phyloP scores from a whole-genome alignment of 2,329 filamentous ascomycete species.

The Fusarium kyushuense region DNA sequence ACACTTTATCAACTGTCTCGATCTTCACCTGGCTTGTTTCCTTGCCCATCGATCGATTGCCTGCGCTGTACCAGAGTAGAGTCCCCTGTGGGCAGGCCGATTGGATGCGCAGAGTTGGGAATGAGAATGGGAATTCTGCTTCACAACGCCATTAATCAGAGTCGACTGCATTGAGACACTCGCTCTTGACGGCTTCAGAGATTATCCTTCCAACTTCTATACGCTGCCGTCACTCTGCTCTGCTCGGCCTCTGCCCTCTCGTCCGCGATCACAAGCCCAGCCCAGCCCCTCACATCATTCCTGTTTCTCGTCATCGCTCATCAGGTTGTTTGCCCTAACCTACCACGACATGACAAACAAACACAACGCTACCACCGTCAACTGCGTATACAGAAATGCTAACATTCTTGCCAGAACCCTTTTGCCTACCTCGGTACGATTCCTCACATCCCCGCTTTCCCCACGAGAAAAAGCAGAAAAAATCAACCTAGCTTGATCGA shows the following conservation, averaged over 20 bases:
- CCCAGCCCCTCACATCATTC: constrained; percentile 34
- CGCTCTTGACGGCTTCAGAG: constrained; percentile 27
- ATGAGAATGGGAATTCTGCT: constrained; percentile 18
- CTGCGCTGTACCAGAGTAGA: constrained; percentile 1
- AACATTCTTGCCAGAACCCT: constrained; percentile 78
- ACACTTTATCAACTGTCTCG: constrained; percentile 1
- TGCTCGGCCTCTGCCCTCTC: constrained; percentile 1
- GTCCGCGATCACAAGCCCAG: constrained; percentile 23
- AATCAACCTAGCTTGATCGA: constrained; percentile 38
- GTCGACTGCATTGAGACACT: constrained; percentile 8
- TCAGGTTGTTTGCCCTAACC: constrained; percentile 43
- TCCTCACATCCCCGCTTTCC: constrained; percentile 43
- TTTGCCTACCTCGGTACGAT: constrained; percentile 96
- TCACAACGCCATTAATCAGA: constrained; percentile 17
- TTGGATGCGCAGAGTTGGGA: constrained; percentile 4
- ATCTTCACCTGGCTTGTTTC: background rate
- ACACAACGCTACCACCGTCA: constrained; percentile 1
- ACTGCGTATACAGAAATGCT: constrained; percentile 26
- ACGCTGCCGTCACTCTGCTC: constrained; percentile 2
- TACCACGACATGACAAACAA: constrained; percentile 22
- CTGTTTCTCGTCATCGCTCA: constrained; percentile 30
- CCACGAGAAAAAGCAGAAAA: constrained; percentile 20
- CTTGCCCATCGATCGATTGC: background rate
- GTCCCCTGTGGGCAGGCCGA: constrained; percentile 11
- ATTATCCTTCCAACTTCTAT: background rate